Conservation (phyloP, 2,329 filamentous ascomycete genomes). For the Cordyceps fumosorosea region DNA sequence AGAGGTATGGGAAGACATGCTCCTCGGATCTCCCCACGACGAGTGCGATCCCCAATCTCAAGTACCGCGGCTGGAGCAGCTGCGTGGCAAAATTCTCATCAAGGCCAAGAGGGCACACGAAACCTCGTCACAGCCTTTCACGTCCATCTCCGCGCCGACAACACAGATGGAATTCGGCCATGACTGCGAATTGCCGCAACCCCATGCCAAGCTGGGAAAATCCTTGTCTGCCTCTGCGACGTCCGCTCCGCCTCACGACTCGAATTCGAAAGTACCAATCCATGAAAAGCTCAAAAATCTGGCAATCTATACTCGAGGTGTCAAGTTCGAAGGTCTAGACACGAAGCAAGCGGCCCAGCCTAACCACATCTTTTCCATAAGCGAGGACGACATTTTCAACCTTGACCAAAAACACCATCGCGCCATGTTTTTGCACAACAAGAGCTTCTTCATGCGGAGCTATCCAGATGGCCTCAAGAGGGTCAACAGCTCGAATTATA, state of each 20-base stretch:
- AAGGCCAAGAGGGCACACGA: slow-evolving; percentile 63
- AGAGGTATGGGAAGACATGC: slow-evolving; percentile 70
- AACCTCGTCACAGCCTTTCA: slow-evolving; percentile 15
- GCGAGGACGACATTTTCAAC: slow-evolving; percentile 66
- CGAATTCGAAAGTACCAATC: slow-evolving; percentile 49
- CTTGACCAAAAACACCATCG: slow-evolving; percentile 56
- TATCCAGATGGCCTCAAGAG: slow-evolving; percentile 70
- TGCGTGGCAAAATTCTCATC: slow-evolving; percentile 74
- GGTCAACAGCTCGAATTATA: slow-evolving; percentile 87
- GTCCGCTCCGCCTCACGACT: slow-evolving; percentile 12
- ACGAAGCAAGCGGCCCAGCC: slow-evolving; percentile 55
- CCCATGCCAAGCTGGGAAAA: background rate
- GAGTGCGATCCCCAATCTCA: slow-evolving; percentile 44
- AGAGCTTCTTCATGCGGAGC: slow-evolving; percentile 79
- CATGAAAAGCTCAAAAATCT: slow-evolving; percentile 65
- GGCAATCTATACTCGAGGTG: slow-evolving; percentile 81
- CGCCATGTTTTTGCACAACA: slow-evolving; percentile 81
- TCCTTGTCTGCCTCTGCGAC: background rate
- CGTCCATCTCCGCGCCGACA: slow-evolving; percentile 11
- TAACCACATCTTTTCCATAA: slow-evolving; percentile 78
- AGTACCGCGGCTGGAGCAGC: slow-evolving; percentile 63
- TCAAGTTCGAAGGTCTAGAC: slow-evolving; percentile 68
- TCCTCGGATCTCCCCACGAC: slow-evolving; percentile 56
- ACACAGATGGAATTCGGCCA: slow-evolving; percentile 21
- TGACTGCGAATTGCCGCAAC: background rate